A percentile compares a stretch with the other conserved stretches of the same genome.
Evolutionary conservation across 2,329 filamentous ascomycete species (phyloP).

Genomic region (Ophiostoma montium): DNA sequence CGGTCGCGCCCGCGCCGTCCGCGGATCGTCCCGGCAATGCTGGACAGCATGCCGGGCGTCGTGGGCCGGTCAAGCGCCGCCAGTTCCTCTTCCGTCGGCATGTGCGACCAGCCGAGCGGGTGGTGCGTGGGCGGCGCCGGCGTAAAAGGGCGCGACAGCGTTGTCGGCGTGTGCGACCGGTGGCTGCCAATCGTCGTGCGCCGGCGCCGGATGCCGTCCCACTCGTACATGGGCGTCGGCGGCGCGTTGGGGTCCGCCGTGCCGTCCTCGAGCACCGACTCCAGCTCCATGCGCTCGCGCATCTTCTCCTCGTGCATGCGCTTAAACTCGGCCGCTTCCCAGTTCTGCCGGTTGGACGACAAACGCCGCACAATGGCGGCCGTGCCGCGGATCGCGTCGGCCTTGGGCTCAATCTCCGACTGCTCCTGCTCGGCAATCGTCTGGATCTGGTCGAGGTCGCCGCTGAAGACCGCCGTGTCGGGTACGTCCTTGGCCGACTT

Average conservation of each 20-base stretch:
- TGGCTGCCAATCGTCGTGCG: conserved; percentile 32
- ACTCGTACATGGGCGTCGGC: conserved; percentile 45
- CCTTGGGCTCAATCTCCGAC: conserved; percentile 90
- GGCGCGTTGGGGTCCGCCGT: conserved; percentile 21
- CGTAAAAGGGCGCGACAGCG: conserved; percentile 18
- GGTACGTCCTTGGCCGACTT: conserved; percentile 97
- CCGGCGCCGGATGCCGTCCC: conserved; percentile 76
- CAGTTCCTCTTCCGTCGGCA: conserved; percentile 54
- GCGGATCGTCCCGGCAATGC: conserved; percentile 43
- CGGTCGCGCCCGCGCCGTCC: conserved; percentile 28
- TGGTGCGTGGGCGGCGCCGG: conserved; percentile 37
- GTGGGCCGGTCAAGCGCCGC: conserved; percentile 35
- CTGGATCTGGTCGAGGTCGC: conserved; percentile 86
- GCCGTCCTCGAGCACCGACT: conserved; percentile 61
- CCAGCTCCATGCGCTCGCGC: conserved; percentile 56
- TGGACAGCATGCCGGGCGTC: conserved; percentile 35
- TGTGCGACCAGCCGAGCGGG: conserved; percentile 75
- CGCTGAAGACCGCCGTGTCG: conserved; percentile 79
- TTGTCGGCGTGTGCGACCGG: conserved; percentile 18
- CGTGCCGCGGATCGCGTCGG: conserved; percentile 84
- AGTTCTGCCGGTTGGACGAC: conserved; percentile 59
- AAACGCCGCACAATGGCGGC: conserved; percentile 78
- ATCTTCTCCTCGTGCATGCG: conserved; percentile 67
- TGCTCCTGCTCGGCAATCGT: conserved; percentile 92
- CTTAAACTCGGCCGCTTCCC: conserved; percentile 66